A percentile compares a stretch with the other conserved stretches of the same genome.
Conservation (phyloP, 1,139 yeast genomes). For the Geotrichum europaeum region DNA sequence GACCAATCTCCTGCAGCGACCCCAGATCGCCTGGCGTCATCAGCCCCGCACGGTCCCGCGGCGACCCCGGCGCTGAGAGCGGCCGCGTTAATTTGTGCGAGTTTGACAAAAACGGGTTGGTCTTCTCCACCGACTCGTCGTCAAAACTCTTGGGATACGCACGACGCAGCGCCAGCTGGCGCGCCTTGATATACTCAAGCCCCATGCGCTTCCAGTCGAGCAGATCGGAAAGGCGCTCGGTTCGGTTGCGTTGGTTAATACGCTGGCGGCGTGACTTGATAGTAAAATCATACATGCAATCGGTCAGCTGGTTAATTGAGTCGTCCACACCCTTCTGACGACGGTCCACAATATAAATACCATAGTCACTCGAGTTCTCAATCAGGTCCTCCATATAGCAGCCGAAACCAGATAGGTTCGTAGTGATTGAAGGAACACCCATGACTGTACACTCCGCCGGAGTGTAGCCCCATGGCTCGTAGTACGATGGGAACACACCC, state of each 20-base stretch:
- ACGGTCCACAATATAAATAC: slow-evolving; percentile 94
- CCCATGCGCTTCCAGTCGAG: slow-evolving; percentile 99
- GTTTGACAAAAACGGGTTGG: slow-evolving; percentile 11
- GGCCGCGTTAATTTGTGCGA: slow-evolving; percentile 78
- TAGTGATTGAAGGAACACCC: slow-evolving; percentile 99
- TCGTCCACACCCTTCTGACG: slow-evolving; percentile 92
- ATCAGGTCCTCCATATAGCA: slow-evolving; percentile 98
- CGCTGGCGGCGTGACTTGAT: slow-evolving; percentile 92
- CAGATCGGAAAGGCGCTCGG: slow-evolving; percentile 86
- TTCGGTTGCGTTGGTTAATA: slow-evolving; percentile 95
- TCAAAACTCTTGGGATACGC: slow-evolving; percentile 85
- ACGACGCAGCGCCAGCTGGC: slow-evolving; percentile 83
- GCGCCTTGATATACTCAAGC: slow-evolving; percentile 88
- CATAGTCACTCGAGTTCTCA: slow-evolving; percentile 91
- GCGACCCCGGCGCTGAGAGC: slow-evolving; percentile 93
- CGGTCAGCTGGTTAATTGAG: slow-evolving; percentile 82
- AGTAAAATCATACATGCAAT: slow-evolving; percentile 84
- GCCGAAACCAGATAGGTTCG: slow-evolving; percentile 94
- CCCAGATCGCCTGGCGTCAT: slow-evolving; percentile 99
- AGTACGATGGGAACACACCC: slow-evolving; percentile 97
- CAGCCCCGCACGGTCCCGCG: slow-evolving; percentile 52
- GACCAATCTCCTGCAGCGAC: slow-evolving; percentile 83
- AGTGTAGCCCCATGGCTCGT: slow-evolving; percentile 99
- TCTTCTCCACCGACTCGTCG: slow-evolving; percentile 23
- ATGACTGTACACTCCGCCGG: slow-evolving; percentile 99